These are phyloP conservation scores for Chlamydomonas eustigma DNA, from an alignment of 139 green algal genomes.

Conservation along the genomic window DNA sequence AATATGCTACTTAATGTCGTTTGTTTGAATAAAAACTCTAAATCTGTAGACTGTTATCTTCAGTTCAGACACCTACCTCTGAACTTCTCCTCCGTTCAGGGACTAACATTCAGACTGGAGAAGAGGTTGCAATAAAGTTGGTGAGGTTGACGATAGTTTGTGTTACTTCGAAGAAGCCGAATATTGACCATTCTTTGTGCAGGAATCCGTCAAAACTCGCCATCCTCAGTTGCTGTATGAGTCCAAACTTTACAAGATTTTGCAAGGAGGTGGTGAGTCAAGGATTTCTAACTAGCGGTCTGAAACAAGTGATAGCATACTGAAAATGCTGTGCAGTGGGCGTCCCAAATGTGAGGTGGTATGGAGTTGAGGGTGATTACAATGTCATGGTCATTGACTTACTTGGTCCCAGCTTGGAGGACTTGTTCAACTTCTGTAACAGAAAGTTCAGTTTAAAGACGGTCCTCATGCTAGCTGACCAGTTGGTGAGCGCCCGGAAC, in stretches of 20 bases:
- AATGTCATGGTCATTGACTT: slow-evolving; percentile 99
- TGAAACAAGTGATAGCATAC: neutral
- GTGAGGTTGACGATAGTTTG: slow-evolving; percentile 46
- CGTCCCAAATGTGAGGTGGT: slow-evolving; percentile 98
- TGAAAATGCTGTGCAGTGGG: slow-evolving; percentile 67
- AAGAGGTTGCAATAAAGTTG: slow-evolving; percentile 99
- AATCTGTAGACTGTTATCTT: no score
- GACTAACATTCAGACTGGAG: slow-evolving; percentile 93
- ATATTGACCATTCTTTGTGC: slow-evolving; percentile 17
- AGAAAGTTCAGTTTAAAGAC: slow-evolving; percentile 97
- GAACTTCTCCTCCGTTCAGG: slow-evolving; percentile 62
- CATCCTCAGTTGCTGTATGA: slow-evolving; percentile 95
- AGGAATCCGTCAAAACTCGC: slow-evolving; percentile 84
- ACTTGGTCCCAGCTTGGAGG: slow-evolving; percentile 92
- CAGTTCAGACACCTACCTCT: slow-evolving; percentile 89
- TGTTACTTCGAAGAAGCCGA: neutral
- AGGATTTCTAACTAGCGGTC: neutral
- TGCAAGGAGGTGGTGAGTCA: slow-evolving; percentile 82
- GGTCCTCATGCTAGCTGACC: slow-evolving; percentile 98
- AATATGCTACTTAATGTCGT: no score
- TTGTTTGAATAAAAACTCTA: no score
- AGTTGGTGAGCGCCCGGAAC: slow-evolving; percentile 73
- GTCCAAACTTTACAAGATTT: slow-evolving; percentile 93
- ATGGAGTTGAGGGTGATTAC: slow-evolving; percentile 98
- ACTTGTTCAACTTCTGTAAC: slow-evolving; percentile 99